phyloP scores from a whole-genome alignment of 2,329 filamentous ascomycete genomes.

The Colletotrichum navitas region DNA sequence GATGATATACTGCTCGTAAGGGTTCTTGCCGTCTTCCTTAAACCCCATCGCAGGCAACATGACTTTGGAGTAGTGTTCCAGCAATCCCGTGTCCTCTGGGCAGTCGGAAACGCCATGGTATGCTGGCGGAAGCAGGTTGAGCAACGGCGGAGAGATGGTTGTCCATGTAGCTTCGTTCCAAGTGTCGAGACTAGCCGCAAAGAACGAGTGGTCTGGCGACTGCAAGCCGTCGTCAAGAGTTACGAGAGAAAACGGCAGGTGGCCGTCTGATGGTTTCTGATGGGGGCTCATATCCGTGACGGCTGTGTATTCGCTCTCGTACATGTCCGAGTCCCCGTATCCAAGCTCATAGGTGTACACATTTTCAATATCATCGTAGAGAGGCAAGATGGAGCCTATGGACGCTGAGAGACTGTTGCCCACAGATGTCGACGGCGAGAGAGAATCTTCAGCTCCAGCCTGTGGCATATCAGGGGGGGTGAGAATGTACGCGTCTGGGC shows the following conservation, averaged over 20 bases:
- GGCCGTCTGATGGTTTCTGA: slow-evolving; percentile 3
- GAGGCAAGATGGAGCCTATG: slow-evolving; percentile 13
- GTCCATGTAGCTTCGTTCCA: slow-evolving; percentile 31
- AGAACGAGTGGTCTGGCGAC: slow-evolving; percentile 23
- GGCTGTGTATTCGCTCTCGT: slow-evolving; percentile 18
- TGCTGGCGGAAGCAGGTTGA: slow-evolving; percentile 12
- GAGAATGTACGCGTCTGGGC: slow-evolving; percentile 27
- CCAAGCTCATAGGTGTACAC: slow-evolving; percentile 11
- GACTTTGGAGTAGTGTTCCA: slow-evolving; percentile 34
- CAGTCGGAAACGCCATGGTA: slow-evolving; percentile 16
- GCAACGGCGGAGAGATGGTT: slow-evolving; percentile 20
- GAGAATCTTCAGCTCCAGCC: not conserved
- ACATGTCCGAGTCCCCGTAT: not conserved
- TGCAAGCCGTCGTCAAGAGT: slow-evolving; percentile 11
- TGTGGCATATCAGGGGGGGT: slow-evolving; percentile 26
- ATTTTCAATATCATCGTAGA: slow-evolving; percentile 22
- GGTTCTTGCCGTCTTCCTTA: slow-evolving; percentile 18
- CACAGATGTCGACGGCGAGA: slow-evolving; percentile 13
- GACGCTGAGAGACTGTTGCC: slow-evolving; percentile 16
- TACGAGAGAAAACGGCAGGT: slow-evolving; percentile 6
- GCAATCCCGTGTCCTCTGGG: slow-evolving; percentile 32
- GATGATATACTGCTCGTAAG: slow-evolving; percentile 30
- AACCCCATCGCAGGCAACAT: slow-evolving; percentile 36
- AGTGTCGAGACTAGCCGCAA: slow-evolving; percentile 21
- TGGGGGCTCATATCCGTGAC: slow-evolving; percentile 8